Conservation (phyloP, 192 early-diverging fungal species). For the Umbelopsis ramanniana region DNA sequence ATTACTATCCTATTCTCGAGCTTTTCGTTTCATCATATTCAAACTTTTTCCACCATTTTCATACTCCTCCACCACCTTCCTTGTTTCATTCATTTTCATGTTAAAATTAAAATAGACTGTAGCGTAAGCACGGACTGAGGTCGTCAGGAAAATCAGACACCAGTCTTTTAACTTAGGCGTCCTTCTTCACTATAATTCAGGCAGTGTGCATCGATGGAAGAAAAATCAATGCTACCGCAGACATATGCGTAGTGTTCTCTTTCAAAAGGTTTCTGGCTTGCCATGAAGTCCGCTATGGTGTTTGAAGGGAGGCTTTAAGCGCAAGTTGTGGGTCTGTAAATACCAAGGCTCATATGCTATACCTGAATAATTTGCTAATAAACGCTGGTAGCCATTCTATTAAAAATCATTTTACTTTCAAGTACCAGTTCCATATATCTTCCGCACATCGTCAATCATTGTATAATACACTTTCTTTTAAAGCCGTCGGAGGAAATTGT, state of each 20-base stretch:
- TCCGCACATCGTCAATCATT: too few relatives aligned
- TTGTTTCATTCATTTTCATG: neutral
- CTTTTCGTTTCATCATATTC: too few relatives aligned
- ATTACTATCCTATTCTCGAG: too few relatives aligned
- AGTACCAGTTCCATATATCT: too few relatives aligned
- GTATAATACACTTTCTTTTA: too few relatives aligned
- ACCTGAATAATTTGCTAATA: too few relatives aligned
- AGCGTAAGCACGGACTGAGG: constrained; percentile 15
- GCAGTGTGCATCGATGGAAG: constrained; percentile 8
- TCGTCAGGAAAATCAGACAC: constrained; percentile 16
- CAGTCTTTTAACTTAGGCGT: constrained; percentile 21
- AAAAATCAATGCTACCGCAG: constrained; percentile 18
- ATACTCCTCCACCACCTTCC: too few relatives aligned
- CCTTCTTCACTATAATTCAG: constrained; percentile 15
- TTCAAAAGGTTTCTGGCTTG: neutral
- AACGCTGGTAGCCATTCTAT: too few relatives aligned
- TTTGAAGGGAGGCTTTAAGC: neutral
- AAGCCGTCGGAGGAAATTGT: too few relatives aligned
- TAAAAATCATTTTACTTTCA: too few relatives aligned
- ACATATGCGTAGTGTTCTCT: constrained; percentile 16
- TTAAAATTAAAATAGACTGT: neutral
- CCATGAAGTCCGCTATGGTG: neutral
- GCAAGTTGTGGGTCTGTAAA: constrained; percentile 6
- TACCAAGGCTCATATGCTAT: too few relatives aligned
- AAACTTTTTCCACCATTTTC: too few relatives aligned